Conservation (phyloP, 2,329 filamentous ascomycete genomes). For the Alternaria ethzedia region DNA sequence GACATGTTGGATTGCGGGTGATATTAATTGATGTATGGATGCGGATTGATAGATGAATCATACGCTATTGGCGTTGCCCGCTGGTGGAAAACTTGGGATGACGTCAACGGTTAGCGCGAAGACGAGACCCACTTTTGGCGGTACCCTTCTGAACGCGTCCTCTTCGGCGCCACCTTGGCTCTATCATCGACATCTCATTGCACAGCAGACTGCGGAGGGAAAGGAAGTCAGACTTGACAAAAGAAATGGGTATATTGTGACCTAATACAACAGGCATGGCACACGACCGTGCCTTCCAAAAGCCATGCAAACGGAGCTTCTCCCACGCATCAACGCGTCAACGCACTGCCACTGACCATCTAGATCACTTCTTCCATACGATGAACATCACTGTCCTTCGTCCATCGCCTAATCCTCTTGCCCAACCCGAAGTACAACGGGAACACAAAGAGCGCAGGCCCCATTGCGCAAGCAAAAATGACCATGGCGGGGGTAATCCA, state of each 20-base stretch:
- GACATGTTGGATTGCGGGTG: slow-evolving; percentile 12
- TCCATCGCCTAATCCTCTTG: slow-evolving; percentile 50
- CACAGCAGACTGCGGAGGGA: no score
- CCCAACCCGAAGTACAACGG: slow-evolving; percentile 52
- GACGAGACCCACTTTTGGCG: neutral
- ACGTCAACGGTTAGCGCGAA: slow-evolving; percentile 17
- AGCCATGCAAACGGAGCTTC: neutral
- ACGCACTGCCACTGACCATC: neutral
- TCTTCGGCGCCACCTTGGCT: no score
- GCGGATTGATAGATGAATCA: neutral
- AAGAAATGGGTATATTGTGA: neutral
- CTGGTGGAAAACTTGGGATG: slow-evolving; percentile 12
- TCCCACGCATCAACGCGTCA: neutral
- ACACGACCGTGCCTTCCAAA: neutral
- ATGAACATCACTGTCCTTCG: slow-evolving; percentile 32
- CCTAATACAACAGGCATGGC: neutral
- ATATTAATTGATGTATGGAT: neutral
- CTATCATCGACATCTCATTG: neutral
- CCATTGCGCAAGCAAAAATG: slow-evolving; percentile 50
- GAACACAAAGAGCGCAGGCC: slow-evolving; percentile 49
- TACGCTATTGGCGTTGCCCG: neutral
- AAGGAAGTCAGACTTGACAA: neutral
- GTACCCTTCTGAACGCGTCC: neutral
- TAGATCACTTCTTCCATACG: slow-evolving; percentile 23
- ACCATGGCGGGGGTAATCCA: slow-evolving; percentile 54